Evolutionary conservation across 148 eudicot species (phyloP), one percentile per base, ranked within the genome.

Genomic region (Diospyros lotus): DNA sequence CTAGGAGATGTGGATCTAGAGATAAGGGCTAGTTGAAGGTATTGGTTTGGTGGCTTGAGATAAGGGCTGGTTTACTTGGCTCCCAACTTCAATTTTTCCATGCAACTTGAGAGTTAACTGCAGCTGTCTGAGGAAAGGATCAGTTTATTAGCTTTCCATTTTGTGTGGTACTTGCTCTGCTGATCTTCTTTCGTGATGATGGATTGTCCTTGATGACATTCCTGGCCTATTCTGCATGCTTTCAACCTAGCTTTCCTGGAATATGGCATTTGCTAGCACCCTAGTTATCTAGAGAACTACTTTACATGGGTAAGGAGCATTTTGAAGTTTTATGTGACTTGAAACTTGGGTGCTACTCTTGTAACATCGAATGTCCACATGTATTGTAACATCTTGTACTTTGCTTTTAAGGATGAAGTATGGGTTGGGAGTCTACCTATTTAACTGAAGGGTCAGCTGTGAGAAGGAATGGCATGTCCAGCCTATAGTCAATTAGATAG

Each of bases 271-370:
- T 4, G 67, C n/a, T 41, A n/a, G 13, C 41, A n/a, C 41, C 67
- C 46, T 64, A 64, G 6, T 41, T 64, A 3, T 65, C 51, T 51
- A 18, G 12, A 28, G 45, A 2, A 48, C 28, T 13, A 14, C 68
- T 65, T 6, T 65, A 65, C 15, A 14, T 42, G 68, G 69, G 2
- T 43, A 45, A 66, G 69, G 11, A 44, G 69, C 69, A 66, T 39
- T 66, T 3, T 14, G 45, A 66, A 9, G 46, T 51, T 12, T 28
- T 66, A 66, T 43, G 11, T 3, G 43, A 51, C 46, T 64, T 64
- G 55, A 64, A 64, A 14, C 46, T 64, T 64, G 67, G 67, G 67
- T 40, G 17, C 46, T 12, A n/a, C 67, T 64, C 46, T 64, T 64
- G 67, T 45, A 64, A 10, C 67, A 12, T 64, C 67, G 17, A 8